A percentile compares a stretch with the other conserved stretches of the same genome.
Conservation (phyloP, 2,329 filamentous ascomycete species). For the Rugonectria rugulosa region DNA sequence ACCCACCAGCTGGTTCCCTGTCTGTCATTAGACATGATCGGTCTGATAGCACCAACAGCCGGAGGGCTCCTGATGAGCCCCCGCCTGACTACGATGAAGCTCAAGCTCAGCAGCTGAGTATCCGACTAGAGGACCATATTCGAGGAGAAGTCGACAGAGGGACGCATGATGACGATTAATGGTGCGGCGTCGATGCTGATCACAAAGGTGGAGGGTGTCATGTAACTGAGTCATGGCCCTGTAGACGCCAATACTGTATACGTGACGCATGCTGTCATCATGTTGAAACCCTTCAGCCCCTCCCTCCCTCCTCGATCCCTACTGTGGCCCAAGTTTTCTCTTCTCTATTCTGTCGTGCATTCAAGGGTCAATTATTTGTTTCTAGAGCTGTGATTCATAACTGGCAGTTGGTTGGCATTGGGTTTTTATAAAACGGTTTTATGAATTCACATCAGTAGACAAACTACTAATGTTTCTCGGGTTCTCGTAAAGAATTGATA, state of each 20-base stretch:
- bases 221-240: slow-evolving; percentile 25
- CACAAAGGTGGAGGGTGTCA: slow-evolving; percentile 20
- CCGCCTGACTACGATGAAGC: slow-evolving; percentile 93
- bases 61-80: slow-evolving; percentile 71
- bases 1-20: slow-evolving; percentile 36
- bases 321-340: slow-evolving; percentile 1
- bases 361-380: slow-evolving; percentile 17
- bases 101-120: slow-evolving; percentile 72
- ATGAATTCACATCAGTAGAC: slow-evolving; percentile 16
- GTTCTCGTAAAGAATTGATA: neutral
- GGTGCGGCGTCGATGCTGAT: slow-evolving; percentile 19
- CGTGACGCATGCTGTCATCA: slow-evolving; percentile 14
- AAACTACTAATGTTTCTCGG: slow-evolving; percentile 1
- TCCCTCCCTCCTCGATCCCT: neutral
- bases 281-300: slow-evolving; percentile 10
- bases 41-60: slow-evolving; percentile 48
- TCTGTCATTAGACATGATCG: slow-evolving; percentile 39
- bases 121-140: slow-evolving; percentile 72
- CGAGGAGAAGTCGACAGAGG: slow-evolving; percentile 75
- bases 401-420: slow-evolving; percentile 16
- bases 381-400: slow-evolving; percentile 23
- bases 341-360: slow-evolving; percentile 17
- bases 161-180: slow-evolving; percentile 40
- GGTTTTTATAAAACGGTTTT: slow-evolving; percentile 18
- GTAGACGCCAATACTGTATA: slow-evolving; percentile 35